Percentiles rank a stretch among this genome's conserved stretches.
These are phyloP conservation scores for Ganoderma multipileum DNA, from an alignment of 1,284 basidiomycete genomes.

Conservation along the genomic window DNA sequence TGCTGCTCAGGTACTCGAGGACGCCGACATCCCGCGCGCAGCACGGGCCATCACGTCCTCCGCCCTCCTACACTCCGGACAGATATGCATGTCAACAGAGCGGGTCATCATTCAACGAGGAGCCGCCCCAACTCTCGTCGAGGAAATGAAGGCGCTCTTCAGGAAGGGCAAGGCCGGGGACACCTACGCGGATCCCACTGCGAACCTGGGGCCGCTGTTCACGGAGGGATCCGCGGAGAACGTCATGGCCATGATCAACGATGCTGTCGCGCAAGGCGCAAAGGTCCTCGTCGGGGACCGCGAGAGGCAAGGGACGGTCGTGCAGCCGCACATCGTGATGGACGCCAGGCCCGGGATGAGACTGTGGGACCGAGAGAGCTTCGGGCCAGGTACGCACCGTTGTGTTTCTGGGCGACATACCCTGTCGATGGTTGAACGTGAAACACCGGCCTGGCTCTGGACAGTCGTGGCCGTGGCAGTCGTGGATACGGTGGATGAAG, in stretches of 20 bases:
- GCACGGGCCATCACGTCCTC: constrained; percentile 63
- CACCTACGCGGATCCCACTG: constrained; percentile 29
- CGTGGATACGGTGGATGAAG: constrained; percentile 57
- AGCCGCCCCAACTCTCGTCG: constrained; percentile 28
- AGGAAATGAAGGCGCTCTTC: constrained; percentile 44
- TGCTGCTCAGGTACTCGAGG: constrained; percentile 55
- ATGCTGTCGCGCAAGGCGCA: constrained; percentile 60
- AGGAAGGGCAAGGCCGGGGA: constrained; percentile 47
- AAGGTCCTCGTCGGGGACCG: constrained; percentile 56
- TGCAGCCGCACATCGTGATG: constrained; percentile 61
- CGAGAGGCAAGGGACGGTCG: constrained; percentile 47
- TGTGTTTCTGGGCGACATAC: background rate
- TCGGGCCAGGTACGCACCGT: constrained; percentile 57
- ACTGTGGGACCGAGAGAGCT: constrained; percentile 62
- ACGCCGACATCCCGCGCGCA: constrained; percentile 67
- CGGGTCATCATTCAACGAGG: constrained; percentile 65
- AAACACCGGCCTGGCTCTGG: background rate
- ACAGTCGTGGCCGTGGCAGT: constrained; percentile 54
- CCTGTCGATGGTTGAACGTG: constrained; percentile 9
- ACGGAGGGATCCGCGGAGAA: constrained; percentile 55
- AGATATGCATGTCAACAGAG: constrained; percentile 78
- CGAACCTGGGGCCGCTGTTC: constrained; percentile 54
- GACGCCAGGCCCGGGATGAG: constrained; percentile 57
- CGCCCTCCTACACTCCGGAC: constrained; percentile 66
- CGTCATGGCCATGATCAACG: constrained; percentile 54